Base-by-base conservation (phyloP, 2,329 filamentous ascomycete species). In the Neocucurbitaria cava region DNA sequence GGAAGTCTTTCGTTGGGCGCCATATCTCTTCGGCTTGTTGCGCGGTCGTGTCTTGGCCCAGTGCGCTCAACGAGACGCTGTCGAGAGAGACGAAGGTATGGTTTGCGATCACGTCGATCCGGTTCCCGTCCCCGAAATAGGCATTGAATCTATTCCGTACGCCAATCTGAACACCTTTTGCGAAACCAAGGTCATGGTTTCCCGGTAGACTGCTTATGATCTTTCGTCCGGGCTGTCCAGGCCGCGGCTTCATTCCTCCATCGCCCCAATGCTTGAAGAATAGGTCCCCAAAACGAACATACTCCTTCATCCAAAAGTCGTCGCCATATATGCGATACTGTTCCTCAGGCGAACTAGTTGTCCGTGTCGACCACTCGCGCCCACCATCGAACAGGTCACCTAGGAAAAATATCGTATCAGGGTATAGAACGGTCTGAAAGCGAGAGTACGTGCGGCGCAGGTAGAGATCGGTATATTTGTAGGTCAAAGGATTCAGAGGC, bases 321-420 rank as follows among this genome's bases (percentile, higher is more conserved):
- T 95, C 85, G 33, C 88, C 90, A 70, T 96, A 97, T 58, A 86
- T 85, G 62, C 84, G 87, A 67, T 88, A 89, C 81, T 88, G 91
- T 58, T 83, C 80, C 66, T 90, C 86, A 0, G 91, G 82, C 47
- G 80, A 84, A 15, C 54, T 66, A 6, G 68, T 71, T 6, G 72
- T 72, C 39, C 66, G 79, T 11, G 93, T 94, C 63, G 88, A 89
- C 95, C 95, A 99, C 79, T 99, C 95, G 63, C 95, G 85, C 8
- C 95, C 95, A 3, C 95, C 95, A 71, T 99, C 95, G 68, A 99
- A 97, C 0, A 99, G 80, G 71, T 99, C 95, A 7, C 95, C 95
- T 0, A 99, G 81, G 71, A 99, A 98, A 71, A 97, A 86, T 1
- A 96, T 81, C 15, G 90, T 93, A 71, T 97, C 92, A 0, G 95